These are phyloP conservation scores for Debaryomyces sp. DNA, from an alignment of 1,139 yeast genomes.

Conservation along the genomic window DNA sequence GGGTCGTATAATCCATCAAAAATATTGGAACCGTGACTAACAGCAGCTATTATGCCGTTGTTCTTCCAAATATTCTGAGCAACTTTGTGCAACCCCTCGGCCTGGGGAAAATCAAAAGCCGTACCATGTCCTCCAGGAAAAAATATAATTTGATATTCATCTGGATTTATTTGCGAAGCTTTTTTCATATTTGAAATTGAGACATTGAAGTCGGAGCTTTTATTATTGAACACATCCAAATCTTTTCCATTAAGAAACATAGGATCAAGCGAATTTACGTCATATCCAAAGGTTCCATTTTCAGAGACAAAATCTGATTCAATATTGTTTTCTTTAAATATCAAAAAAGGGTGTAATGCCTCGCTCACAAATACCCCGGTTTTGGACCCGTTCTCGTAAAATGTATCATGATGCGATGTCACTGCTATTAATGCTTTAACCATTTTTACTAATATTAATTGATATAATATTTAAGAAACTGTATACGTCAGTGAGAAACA, in stretches of 20 bases:
- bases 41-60: conserved; percentile 62
- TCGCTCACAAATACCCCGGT: conserved; percentile 60
- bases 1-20: conserved; percentile 47
- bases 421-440: conserved; percentile 52
- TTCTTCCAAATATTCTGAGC: conserved; percentile 48
- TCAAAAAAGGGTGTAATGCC: conserved; percentile 57
- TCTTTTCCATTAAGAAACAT: conserved; percentile 48
- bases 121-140: conserved; percentile 70
- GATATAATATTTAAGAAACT: not conserved
- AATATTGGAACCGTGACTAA: conserved; percentile 66
- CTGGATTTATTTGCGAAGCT: conserved; percentile 46
- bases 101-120: conserved; percentile 55
- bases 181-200: conserved; percentile 38
- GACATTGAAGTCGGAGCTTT: conserved; percentile 37
- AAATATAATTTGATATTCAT: conserved; percentile 53
- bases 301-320: conserved; percentile 59
- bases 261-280: conserved; percentile 49
- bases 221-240: conserved; percentile 35
- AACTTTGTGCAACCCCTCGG: conserved; percentile 43
- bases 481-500: not conserved
- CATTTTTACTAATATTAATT: conserved; percentile 16
- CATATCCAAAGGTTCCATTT: conserved; percentile 54
- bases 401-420: conserved; percentile 47
- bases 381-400: conserved; percentile 55
- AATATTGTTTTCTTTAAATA: conserved; percentile 46